Evolutionary conservation across 257 asterid genomes (phyloP), one percentile per base, ranked within the genome.

Genomic region (Petunia axillaris): DNA sequence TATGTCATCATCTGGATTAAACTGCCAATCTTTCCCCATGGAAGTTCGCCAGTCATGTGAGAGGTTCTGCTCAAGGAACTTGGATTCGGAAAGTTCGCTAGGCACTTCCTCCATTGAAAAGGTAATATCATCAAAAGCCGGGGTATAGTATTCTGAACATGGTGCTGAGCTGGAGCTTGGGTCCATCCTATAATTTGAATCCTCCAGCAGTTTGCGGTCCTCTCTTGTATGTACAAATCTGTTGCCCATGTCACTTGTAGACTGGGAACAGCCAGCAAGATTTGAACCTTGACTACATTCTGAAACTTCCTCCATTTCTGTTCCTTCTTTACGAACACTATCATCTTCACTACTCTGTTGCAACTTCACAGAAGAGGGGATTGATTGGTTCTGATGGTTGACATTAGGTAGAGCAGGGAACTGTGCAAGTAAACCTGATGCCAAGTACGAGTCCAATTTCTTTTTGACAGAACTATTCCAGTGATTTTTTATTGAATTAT

Each of bases 391-490:
- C 46, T 85, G 82, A 60, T 82, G 89, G 81, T 82, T 77, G 60
- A 87, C 83, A 82, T 77, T 91, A 13, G 97, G 97, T 41, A 64
- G 87, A 66, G 90, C 90, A 85, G 93, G 93, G 85, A 85, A 93
- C 87, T 89, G 95, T 73, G 95, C 82, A 87, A 96, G 91, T 82
- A 93, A 85, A 65, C 98, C 99, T 62, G 99, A 94, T 65, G 97
- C 91, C 89, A 89, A 75, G 88, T 92, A 94, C 85, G 89, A 85
- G 70, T 91, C 98, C 89, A 94, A 41, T 85, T 94, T 94, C 90
- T 94, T 94, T 89, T 94, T 94, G 85, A 94, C 97, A 40, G 98
- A 94, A 86, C 97, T 90, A 83, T 92, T 92, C 98, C 98, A 92
- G 77, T 94, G 98, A 87, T 94, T 94, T 85, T 94, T 94, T 50